Percentiles rank a stretch among this genome's conserved stretches.
Evolutionary conservation across 148 eudicot genomes (phyloP).

Genomic region (Cornus suecica): DNA sequence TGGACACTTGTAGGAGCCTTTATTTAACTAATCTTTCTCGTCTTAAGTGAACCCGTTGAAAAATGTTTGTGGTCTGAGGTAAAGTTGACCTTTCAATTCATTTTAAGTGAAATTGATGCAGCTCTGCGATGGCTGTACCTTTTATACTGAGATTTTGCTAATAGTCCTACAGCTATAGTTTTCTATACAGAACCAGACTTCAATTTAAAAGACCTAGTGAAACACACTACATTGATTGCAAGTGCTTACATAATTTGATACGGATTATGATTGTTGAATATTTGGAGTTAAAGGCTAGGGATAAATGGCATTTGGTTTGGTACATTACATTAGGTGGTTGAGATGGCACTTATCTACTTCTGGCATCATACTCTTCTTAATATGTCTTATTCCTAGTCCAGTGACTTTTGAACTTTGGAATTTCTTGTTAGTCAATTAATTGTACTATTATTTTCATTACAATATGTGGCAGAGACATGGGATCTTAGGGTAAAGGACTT

Average conservation of each 20-base stretch:
- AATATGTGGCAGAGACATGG: neutral
- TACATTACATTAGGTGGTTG: too few relatives aligned
- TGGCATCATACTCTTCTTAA: neutral
- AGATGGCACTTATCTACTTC: neutral
- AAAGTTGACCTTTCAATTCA: neutral
- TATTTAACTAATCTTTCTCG: neutral
- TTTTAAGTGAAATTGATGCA: neutral
- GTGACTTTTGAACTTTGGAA: neutral
- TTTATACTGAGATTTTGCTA: too few relatives aligned
- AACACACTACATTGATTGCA: neutral
- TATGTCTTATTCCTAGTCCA: neutral
- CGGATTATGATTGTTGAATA: neutral
- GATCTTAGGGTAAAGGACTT: neutral
- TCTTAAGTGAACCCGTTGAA: neutral
- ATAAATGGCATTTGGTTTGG: neutral
- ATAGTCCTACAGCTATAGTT: too few relatives aligned
- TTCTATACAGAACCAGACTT: neutral
- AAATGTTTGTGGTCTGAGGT: conserved; percentile 1
- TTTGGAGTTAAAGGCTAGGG: conserved; percentile 6
- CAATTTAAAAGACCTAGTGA: neutral
- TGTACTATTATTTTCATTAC: neutral
- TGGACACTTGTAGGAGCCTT: neutral
- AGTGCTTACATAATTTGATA: neutral
- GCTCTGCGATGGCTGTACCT: neutral
- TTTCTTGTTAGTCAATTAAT: neutral